Evolutionary conservation across 2,329 filamentous ascomycete species (phyloP), one percentile per base, ranked within the genome.

Genomic region (Hysterium pulicare): DNA sequence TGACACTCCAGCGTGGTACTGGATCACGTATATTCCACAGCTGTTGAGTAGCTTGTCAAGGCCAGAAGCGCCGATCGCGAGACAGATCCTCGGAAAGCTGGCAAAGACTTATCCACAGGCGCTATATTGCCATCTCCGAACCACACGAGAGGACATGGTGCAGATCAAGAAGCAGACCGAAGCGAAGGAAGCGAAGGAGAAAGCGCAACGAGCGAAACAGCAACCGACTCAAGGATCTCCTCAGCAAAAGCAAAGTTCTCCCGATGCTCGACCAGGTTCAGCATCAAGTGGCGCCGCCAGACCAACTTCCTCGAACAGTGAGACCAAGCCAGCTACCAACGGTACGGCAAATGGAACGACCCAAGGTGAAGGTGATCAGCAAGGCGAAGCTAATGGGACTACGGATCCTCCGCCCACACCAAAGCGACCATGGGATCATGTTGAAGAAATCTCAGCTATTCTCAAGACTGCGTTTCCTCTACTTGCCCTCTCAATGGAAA

Each of bases 1-100:
- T 39, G 94, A 98, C 55, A 95, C 90, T 2, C 90, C 90, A 0
- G 89, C 95, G 10, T 99, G 93, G 93, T 98, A 97, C 71, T 99
- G 93, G 93, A 96, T 97, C 54, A 97, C 91, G 0, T 98, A 95
- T 65, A 97, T 99, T 50, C 93, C 93, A 15, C 93, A 99, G 67
- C 78, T 99, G 32, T 80, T 99, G 23, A 91, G 89, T 33, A 93
- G 91, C 40, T 76, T 98, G 38, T 88, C 87, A 2, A 85, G 96
- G 60, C 90, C 91, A 55, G 94, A 99, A 68, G 91, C 90, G 10
- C 82, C 83, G 4, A 85, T 94, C 36, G 87, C 91, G 33, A 86
- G 93, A 62, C 81, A 82, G 38, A 88, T 99, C 38, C 77, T 99
- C 15, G 79, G 89, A 19, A 95, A 93, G 73, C 89, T 99, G 60